phyloP scores from a whole-genome alignment of 1,139 yeast species.

The Hanseniaspora uvarum region DNA sequence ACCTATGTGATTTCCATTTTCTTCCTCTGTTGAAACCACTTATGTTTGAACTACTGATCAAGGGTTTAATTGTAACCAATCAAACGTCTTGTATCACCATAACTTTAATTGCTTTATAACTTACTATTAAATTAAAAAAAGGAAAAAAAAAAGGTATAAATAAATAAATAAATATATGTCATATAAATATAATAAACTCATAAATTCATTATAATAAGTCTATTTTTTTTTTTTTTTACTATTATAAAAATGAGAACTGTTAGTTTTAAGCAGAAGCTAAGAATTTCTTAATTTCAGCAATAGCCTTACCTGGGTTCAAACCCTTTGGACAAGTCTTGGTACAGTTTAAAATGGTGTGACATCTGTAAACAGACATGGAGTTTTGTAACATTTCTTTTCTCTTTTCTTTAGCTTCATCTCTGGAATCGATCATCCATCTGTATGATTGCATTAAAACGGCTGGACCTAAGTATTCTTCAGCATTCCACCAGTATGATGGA shows the following conservation, averaged over 20 bases:
- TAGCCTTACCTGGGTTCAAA: constrained; percentile 94
- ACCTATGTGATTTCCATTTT: too few species aligned
- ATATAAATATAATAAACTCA: not conserved
- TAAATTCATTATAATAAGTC: not conserved
- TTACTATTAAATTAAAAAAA: not conserved
- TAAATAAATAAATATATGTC: constrained; percentile 2
- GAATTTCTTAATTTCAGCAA: constrained; percentile 92
- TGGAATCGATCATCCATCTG: constrained; percentile 96
- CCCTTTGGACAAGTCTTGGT: constrained; percentile 98
- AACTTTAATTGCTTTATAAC: not conserved
- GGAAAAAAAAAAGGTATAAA: not conserved
- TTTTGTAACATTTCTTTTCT: constrained; percentile 90
- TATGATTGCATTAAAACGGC: constrained; percentile 98
- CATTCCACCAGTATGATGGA: constrained; percentile 99
- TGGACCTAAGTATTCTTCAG: constrained; percentile 96
- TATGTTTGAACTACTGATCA: too few species aligned
- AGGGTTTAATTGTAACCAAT: too few species aligned
- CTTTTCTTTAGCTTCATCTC: constrained; percentile 75
- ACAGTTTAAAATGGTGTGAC: constrained; percentile 99
- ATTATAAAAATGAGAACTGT: not conserved
- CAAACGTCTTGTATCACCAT: too few species aligned
- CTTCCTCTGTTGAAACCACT: too few species aligned
- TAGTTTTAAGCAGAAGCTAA: constrained; percentile 59
- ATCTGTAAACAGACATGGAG: constrained; percentile 95
- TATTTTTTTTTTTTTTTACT: not conserved